Base-by-base conservation (phyloP, 805 yeast genomes). In the Yarrowia keelungensis region DNA sequence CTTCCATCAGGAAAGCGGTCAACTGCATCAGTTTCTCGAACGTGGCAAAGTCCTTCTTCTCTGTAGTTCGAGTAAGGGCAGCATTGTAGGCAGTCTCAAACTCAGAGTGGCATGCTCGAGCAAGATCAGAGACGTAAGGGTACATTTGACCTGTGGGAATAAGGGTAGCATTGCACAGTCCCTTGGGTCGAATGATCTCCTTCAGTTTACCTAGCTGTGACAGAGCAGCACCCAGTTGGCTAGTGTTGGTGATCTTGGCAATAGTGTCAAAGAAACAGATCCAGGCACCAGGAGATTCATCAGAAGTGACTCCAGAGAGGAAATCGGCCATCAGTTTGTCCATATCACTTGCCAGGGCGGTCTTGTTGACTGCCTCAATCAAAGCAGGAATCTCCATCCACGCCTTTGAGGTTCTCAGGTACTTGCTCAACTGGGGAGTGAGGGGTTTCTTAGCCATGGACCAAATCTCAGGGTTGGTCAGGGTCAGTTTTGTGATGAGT, bases 401-500 rank as follows among this genome's bases (percentile, higher is more conserved):
- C 15, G 67, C 67, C 39, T 62, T 62, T 5, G 56, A 47, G 14
- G 47, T 47, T 10, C 56, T 14, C 15, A 62, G 54, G 49, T 47
- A 62, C 67, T 62, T 62, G 56, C 56, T 49, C 39, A 62, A 26
- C 22, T 62, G 67, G 32, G 67, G 56, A 14, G 54, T 49, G 0
- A 62, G 67, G 8, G 67, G 67, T 19, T 62, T 62, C 39, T 62
- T 62, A 0, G 70, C 66, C n/a, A 69, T 15, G 8, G 69, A 54
- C 79, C 79, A 77, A 1, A 71, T 54, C 0, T 64, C 62, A 0
- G 79, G 75, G 67, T 84, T 79, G 43, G 80, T 77, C 67, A 84
- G 84, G 7, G 86, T 78, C 9, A 85, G 74, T 3, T 75, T 70
- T 56, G 84, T 85, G 74, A 78, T n/a, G n/a, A 62, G 67, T n/a